Evolutionary conservation across 495 filamentous ascomycete species (phyloP).

Genomic region (Neurospora tetraspora): DNA sequence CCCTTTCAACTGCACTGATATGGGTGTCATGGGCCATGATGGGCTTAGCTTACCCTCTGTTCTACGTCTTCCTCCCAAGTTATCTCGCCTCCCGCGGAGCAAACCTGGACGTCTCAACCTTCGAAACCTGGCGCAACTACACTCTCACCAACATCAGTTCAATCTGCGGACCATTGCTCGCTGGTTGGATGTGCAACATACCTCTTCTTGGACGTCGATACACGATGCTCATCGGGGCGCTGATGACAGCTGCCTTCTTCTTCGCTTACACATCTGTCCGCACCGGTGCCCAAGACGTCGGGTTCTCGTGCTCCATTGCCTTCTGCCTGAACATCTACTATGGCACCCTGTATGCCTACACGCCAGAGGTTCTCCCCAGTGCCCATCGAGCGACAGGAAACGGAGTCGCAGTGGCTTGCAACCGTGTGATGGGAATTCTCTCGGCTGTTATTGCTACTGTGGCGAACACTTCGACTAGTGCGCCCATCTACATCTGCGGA

Average conservation of each 20-base stretch:
- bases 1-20: constrained; percentile 50
- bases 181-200: constrained; percentile 52
- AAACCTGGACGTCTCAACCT: constrained; percentile 29
- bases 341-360: constrained; percentile 59
- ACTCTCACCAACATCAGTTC: constrained; percentile 53
- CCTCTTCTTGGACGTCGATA: constrained; percentile 48
- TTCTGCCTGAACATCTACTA: constrained; percentile 66
- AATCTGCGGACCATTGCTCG: constrained; percentile 56
- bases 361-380: constrained; percentile 50
- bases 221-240: constrained; percentile 56
- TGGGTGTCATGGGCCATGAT: constrained; percentile 65
- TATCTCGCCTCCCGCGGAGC: constrained; percentile 33
- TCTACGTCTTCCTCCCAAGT: constrained; percentile 54
- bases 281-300: constrained; percentile 49
- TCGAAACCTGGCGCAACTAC: constrained; percentile 63
- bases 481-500: constrained; percentile 61
- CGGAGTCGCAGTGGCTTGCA: constrained; percentile 56
- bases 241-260: constrained; percentile 56
- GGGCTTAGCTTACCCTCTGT: constrained; percentile 58
- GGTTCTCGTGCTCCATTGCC: constrained; percentile 54
- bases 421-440: constrained; percentile 64
- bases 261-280: constrained; percentile 59
- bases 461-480: constrained; percentile 47
- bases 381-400: constrained; percentile 63
- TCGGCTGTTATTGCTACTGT: constrained; percentile 53